Percentiles rank a stretch among this genome's conserved stretches.
Conservation (phyloP, 345 rosid genomes). For the Aethionema arabicum region DNA sequence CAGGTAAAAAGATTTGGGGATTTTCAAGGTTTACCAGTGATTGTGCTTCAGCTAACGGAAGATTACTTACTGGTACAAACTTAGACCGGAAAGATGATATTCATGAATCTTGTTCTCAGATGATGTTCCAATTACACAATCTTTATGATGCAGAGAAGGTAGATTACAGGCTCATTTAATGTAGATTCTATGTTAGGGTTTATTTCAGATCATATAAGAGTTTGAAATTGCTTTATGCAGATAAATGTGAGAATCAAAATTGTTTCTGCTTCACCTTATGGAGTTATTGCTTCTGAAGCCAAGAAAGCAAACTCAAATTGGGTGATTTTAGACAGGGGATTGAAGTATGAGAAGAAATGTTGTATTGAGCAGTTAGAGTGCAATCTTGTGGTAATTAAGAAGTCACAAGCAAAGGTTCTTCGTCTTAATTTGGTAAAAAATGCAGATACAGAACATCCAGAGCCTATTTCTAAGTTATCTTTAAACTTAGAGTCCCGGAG, state of each 20-base stretch:
- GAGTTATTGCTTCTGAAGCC: slow-evolving; percentile 83
- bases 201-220: background rate
- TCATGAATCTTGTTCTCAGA: slow-evolving; percentile 79
- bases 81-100: slow-evolving; percentile 74
- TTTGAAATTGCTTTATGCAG: slow-evolving; percentile 40
- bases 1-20: slow-evolving; percentile 88
- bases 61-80: slow-evolving; percentile 63
- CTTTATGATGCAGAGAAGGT: slow-evolving; percentile 94
- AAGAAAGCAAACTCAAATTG: slow-evolving; percentile 78
- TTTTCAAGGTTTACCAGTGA: slow-evolving; percentile 83
- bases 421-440: slow-evolving; percentile 83
- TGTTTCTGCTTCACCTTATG: slow-evolving; percentile 65
- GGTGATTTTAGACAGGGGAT: slow-evolving; percentile 88
- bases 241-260: slow-evolving; percentile 83
- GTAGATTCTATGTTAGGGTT: background rate
- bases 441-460: slow-evolving; percentile 49
- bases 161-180: background rate
- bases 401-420: slow-evolving; percentile 82
- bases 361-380: slow-evolving; percentile 89
- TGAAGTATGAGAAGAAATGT: slow-evolving; percentile 74
- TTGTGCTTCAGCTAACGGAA: slow-evolving; percentile 68
- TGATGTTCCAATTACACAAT: slow-evolving; percentile 83
- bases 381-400: slow-evolving; percentile 86
- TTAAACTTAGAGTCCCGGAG: slow-evolving; percentile 33
- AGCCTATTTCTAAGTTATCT: slow-evolving; percentile 33